Evolutionary conservation across 2,329 filamentous ascomycete species (phyloP).

Genomic region (Cercospora zeina): DNA sequence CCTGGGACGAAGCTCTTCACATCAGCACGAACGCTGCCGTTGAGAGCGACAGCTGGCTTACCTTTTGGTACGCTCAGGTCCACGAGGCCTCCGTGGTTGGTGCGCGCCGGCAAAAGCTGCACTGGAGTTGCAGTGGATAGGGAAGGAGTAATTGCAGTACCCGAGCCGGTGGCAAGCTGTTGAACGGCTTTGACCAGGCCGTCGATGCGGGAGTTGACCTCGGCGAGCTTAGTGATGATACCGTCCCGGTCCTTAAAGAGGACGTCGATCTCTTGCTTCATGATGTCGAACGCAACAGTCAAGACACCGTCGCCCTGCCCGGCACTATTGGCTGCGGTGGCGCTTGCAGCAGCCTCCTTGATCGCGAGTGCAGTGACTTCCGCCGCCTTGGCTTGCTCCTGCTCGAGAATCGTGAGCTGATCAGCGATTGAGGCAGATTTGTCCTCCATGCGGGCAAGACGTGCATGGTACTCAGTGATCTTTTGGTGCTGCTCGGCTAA

Average conservation of each 20-base stretch:
- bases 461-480: slow-evolving; percentile 10
- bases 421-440: slow-evolving; percentile 9
- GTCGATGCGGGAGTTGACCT: slow-evolving; percentile 21
- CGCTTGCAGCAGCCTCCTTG: not conserved
- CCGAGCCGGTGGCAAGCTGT: slow-evolving; percentile 24
- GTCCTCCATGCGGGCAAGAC: slow-evolving; percentile 13
- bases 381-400: slow-evolving; percentile 11
- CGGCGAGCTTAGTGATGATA: slow-evolving; percentile 23
- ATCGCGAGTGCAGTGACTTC: not conserved
- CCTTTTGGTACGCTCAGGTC: slow-evolving; percentile 33
- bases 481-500: slow-evolving; percentile 21
- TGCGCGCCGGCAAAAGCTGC: slow-evolving; percentile 29
- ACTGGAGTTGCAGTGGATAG: slow-evolving; percentile 1
- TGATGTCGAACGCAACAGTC: slow-evolving; percentile 4
- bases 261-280: slow-evolving; percentile 28
- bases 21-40: slow-evolving; percentile 10
- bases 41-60: slow-evolving; percentile 16
- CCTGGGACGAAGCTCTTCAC: slow-evolving; percentile 25
- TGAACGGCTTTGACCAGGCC: slow-evolving; percentile 29
- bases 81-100: slow-evolving; percentile 25
- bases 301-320: not conserved
- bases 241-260: slow-evolving; percentile 32
- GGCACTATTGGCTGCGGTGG: not conserved
- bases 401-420: slow-evolving; percentile 12
- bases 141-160: not conserved